phyloP scores from a whole-genome alignment of 495 filamentous ascomycete species.

The Aspergillus mulundensis region DNA sequence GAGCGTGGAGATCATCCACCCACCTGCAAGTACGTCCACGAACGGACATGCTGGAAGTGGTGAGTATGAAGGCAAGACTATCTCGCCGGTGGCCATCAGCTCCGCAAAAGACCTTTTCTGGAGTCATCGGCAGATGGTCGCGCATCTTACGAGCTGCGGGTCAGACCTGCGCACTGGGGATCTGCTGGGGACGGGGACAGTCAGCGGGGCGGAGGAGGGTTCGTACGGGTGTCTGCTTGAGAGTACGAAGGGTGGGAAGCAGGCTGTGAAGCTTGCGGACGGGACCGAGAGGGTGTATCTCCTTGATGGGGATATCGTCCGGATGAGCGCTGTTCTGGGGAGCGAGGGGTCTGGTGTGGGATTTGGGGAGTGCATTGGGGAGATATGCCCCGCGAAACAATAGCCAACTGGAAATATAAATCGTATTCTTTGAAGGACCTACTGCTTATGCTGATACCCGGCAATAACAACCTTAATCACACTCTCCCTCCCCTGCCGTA shows the following conservation, averaged over 20 bases:
- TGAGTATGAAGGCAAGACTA: not conserved
- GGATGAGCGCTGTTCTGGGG: constrained; percentile 58
- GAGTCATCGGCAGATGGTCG: constrained; percentile 82
- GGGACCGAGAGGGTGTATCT: constrained; percentile 60
- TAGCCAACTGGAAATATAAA: no score
- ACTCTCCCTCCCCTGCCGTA: not conserved
- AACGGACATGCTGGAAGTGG: constrained; percentile 29
- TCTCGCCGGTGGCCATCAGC: not conserved
- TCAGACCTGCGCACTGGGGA: constrained; percentile 73
- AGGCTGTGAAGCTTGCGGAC: constrained; percentile 52
- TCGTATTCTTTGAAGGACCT: not conserved
- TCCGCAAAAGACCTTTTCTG: constrained; percentile 62
- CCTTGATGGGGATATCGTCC: constrained; percentile 73
- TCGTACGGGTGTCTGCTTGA: constrained; percentile 71
- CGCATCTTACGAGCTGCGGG: constrained; percentile 74
- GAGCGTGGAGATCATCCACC: constrained; percentile 45
- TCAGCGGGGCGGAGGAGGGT: constrained; percentile 57
- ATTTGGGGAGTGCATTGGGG: constrained; percentile 64
- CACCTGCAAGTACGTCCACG: not conserved
- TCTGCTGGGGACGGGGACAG: constrained; percentile 77
- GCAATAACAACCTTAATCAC: not conserved
- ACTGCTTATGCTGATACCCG: not conserved
- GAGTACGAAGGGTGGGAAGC: constrained; percentile 60
- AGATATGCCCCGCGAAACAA: constrained; percentile 23
- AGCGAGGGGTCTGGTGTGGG: constrained; percentile 52